Evolutionary conservation across 495 filamentous ascomycete species (phyloP), one percentile per base, ranked within the genome.

Genomic region (Daldinia concentrica): DNA sequence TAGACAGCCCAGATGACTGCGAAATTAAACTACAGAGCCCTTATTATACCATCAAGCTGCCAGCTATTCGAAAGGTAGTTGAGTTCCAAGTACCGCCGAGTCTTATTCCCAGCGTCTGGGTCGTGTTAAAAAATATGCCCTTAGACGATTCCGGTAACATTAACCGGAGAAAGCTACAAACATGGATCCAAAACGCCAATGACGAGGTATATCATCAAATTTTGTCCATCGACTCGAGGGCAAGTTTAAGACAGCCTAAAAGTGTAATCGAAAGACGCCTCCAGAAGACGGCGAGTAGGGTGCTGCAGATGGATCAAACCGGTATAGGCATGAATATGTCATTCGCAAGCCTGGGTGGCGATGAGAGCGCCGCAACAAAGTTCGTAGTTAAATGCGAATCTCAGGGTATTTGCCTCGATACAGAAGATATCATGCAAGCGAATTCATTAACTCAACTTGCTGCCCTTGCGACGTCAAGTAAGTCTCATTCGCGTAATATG

Each of bases 151-250:
- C 74, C 1, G 80, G 79, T 37, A 76, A 82, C 26, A 48, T 78
- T 52, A 78, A 85, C 61, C 71, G 79, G 39, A 81, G 83, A 32
- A 79, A 79, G 43, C 37, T 85, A 54, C 82, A 82, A 26, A 85
- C 83, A 0, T 85, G 83, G 83, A 78, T 76, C 7, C 83, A 85
- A 66, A 85, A 85, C 58, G 80, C 81, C 36, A 84, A 84, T 55
- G 78, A 84, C 22, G 77, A 82, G 45, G 51, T 81, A 17, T 76
- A 82, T 55, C 78, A 79, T 24, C 81, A 80, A 58, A 80, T 83
- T 27, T 65, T 80, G 54, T 79, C 79, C 41, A 63, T 83, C 36
- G 80, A 83, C 32, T 77, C 73, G 19, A 78, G 80, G 22, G 79
- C 79, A 29, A 56, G 68, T 3, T 43, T 81, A 29, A 73, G 77